Conservation (phyloP, 208 protist species). For the Wallacemonas sp. region DNA sequence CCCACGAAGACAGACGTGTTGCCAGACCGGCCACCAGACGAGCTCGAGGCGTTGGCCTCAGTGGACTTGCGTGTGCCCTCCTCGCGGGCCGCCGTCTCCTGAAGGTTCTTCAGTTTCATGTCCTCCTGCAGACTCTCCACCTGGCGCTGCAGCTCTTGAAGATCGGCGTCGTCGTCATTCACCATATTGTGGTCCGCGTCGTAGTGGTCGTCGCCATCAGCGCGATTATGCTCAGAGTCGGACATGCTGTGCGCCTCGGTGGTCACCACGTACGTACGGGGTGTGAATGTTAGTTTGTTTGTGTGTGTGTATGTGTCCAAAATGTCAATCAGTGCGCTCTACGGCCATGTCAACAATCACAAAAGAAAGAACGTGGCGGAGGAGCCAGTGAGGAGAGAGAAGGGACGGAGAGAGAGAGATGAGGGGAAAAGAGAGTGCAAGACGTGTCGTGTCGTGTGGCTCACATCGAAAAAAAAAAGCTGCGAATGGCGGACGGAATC, state of each 20-base stretch:
- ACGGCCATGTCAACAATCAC: too few relatives aligned
- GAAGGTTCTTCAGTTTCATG: constrained; percentile 75
- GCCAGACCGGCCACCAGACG: constrained; percentile 32
- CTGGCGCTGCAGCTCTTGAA: constrained; percentile 79
- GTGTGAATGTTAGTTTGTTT: background rate
- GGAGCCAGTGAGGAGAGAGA: too few relatives aligned
- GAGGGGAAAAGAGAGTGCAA: background rate
- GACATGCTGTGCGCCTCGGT: background rate
- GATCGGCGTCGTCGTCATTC: constrained; percentile 60
- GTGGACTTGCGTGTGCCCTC: constrained; percentile 81
- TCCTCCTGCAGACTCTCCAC: constrained; percentile 88
- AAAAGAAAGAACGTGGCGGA: too few relatives aligned
- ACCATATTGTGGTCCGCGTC: constrained; percentile 22
- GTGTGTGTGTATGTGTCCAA: background rate
- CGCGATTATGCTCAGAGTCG: background rate
- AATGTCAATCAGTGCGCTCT: too few relatives aligned
- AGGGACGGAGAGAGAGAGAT: constrained; percentile 9
- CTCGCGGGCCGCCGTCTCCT: constrained; percentile 79
- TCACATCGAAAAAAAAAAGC: constrained; percentile 9
- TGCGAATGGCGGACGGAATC: background rate
- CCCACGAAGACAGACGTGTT: constrained; percentile 93
- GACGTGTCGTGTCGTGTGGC: background rate
- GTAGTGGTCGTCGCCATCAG: background rate
- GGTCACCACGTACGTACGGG: background rate
- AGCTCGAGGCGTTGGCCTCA: constrained; percentile 9